Evolutionary conservation across 2,329 filamentous ascomycete genomes (phyloP), one percentile per base, ranked within the genome.

Genomic region (Pestalotiopsis sp.): DNA sequence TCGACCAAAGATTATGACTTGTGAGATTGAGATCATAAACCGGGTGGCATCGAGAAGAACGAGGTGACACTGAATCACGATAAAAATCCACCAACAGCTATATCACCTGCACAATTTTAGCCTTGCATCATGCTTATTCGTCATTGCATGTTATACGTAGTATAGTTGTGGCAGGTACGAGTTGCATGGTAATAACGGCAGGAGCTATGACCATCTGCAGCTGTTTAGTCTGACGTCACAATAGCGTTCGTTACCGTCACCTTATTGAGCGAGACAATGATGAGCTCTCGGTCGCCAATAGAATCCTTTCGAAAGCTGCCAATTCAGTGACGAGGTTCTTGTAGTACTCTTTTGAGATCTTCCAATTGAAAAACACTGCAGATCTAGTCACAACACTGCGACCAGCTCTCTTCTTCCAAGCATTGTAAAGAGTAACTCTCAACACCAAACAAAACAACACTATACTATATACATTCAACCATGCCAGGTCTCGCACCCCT

Each of bases 401-500:
- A 36, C 31, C 2, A 36, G 31, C 31, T 36, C 31, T 52, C 45
- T 17, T 17, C 45, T 52, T 52, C 45, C 31, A 36, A n/a, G n/a
- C n/a, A n/a, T n/a, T n/a, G n/a, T n/a, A n/a, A n/a, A n/a, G n/a
- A n/a, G n/a, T n/a, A n/a, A n/a, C n/a, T n/a, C n/a, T n/a, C n/a
- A n/a, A n/a, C n/a, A n/a, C n/a, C n/a, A n/a, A n/a, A n/a, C n/a
- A n/a, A n/a, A n/a, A n/a, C n/a, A n/a, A n/a, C n/a, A n/a, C n/a
- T n/a, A n/a, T n/a, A n/a, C n/a, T n/a, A n/a, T 36, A 36, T n/a
- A 62, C 12, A 20, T 3, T 45, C 68, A 5, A 71, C 4, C 20
- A 74, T 74, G 72, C 68, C 72, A 23, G 68, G 67, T 68, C 67
- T 72, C 49, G 69, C 71, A 20, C 67, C 69, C 49, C 49, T 74